Percentiles rank a stretch among this genome's conserved stretches.
phyloP scores from a whole-genome alignment of 129 eudicot species.

The Erigeron canadensis region DNA sequence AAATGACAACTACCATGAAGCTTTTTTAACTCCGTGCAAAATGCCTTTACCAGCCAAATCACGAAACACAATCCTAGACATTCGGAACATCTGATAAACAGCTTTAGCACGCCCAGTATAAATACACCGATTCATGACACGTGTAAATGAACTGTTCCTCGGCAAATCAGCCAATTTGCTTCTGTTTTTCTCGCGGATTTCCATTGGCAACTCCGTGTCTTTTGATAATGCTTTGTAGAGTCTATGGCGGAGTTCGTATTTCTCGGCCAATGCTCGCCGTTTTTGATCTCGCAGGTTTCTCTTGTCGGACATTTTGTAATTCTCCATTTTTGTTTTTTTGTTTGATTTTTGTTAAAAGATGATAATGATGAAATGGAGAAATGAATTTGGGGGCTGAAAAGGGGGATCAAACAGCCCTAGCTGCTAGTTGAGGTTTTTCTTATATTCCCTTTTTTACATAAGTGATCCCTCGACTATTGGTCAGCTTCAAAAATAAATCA shows the following conservation, averaged over 20 bases:
- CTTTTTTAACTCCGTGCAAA: constrained; percentile 47
- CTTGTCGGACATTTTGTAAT: constrained; percentile 39
- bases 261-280: constrained; percentile 51
- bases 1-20: constrained; percentile 44
- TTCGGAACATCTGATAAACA: constrained; percentile 51
- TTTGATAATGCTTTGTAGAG: constrained; percentile 46
- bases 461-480: no score
- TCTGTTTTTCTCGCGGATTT: constrained; percentile 43
- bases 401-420: no score
- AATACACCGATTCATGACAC: constrained; percentile 48
- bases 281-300: constrained; percentile 51
- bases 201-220: constrained; percentile 41
- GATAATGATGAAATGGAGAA: no score
- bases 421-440: no score
- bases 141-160: constrained; percentile 51
- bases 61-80: constrained; percentile 57
- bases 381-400: no score
- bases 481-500: no score
- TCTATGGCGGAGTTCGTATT: constrained; percentile 48
- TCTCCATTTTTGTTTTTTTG: no score
- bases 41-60: constrained; percentile 43
- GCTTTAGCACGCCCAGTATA: constrained; percentile 52
- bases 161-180: constrained; percentile 48
- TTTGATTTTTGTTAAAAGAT: no score
- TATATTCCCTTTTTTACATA: no score